Evolutionary conservation across 1,284 basidiomycete species (phyloP), one percentile per base, ranked within the genome.

Genomic region (Trichosporon sp.): DNA sequence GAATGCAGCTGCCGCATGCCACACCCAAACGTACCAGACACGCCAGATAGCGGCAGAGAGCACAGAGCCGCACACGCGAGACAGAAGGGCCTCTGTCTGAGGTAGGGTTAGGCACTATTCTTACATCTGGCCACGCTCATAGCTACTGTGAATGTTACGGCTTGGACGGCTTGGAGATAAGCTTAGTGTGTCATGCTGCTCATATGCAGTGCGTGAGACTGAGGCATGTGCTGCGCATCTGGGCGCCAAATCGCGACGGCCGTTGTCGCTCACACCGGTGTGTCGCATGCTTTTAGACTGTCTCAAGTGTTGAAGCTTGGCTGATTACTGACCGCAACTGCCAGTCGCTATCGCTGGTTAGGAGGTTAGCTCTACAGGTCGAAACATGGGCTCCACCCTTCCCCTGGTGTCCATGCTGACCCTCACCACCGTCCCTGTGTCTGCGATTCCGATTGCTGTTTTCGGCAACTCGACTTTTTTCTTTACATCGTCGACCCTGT

Each of bases 361-460:
- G 8, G 38, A 40, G 38, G 43, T 46, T 46, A 46, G 43, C 43
- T 46, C 51, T n/a, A 1, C 6, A 26, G 51, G 51, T 54, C 51
- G 21, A 54, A 54, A 54, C 51, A 54, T 54, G 51, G 51, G n/a
- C 51, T 54, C 51, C 51, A 21, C 51, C 19, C 51, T 54, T 54
- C 51, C 51, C 51, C 51, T 54, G 51, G 51, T 19, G 51, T 54
- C 51, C 51, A 19, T 54, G 51, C 21, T 54, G 51, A 54, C 51
- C 51, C 51, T 54, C 19, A 26, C 19, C 51, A 16, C 21, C 3
- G 51, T n/a, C 51, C 51, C 51, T 54, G 48, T n/a, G 8, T n/a
- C 48, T 51, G 48, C 16, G 19, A 54, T 19, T 7, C 21, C 51
- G 21, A 54, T 54, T 54, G 21, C 51, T 26, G 19, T 54, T 26